These are phyloP conservation scores for Aureobasidium zeae DNA, from an alignment of 2,329 filamentous ascomycete species.

Conservation along the genomic window DNA sequence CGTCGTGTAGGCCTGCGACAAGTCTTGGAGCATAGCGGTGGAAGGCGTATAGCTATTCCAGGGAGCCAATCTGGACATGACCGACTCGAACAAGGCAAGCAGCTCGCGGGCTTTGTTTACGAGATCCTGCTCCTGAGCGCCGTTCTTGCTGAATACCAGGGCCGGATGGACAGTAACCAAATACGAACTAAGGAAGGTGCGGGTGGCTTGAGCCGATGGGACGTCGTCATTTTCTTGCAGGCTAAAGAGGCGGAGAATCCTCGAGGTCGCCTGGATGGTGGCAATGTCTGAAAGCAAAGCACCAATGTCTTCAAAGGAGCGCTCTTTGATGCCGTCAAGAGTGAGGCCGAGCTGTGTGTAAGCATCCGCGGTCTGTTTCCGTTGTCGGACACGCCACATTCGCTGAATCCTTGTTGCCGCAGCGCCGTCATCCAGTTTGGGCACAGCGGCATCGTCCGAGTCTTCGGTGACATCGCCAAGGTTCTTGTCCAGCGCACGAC, in stretches of 20 bases:
- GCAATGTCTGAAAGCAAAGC: constrained; percentile 57
- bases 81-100: constrained; percentile 67
- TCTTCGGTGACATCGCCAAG: constrained; percentile 42
- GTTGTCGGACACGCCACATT: constrained; percentile 55
- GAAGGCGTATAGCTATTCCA: constrained; percentile 60
- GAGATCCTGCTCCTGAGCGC: constrained; percentile 59
- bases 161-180: constrained; percentile 71
- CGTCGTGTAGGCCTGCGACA: constrained; percentile 61
- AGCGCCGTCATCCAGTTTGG: constrained; percentile 46
- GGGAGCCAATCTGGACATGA: constrained; percentile 54
- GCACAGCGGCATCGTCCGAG: constrained; percentile 24
- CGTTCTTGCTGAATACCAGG: constrained; percentile 67
- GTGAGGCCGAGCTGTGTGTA: constrained; percentile 60
- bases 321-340: constrained; percentile 60
- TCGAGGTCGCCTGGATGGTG: constrained; percentile 56
- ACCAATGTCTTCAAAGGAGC: constrained; percentile 65
- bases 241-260: constrained; percentile 60
- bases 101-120: constrained; percentile 70
- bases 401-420: constrained; percentile 60
- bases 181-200: constrained; percentile 71
- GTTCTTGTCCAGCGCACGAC: constrained; percentile 40
- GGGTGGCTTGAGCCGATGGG: constrained; percentile 54
- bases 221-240: constrained; percentile 55
- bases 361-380: constrained; percentile 52
- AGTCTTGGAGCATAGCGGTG: constrained; percentile 49